Evolutionary conservation across 2,329 filamentous ascomycete species (phyloP).

Genomic region (Endoconidiophora laricicola): DNA sequence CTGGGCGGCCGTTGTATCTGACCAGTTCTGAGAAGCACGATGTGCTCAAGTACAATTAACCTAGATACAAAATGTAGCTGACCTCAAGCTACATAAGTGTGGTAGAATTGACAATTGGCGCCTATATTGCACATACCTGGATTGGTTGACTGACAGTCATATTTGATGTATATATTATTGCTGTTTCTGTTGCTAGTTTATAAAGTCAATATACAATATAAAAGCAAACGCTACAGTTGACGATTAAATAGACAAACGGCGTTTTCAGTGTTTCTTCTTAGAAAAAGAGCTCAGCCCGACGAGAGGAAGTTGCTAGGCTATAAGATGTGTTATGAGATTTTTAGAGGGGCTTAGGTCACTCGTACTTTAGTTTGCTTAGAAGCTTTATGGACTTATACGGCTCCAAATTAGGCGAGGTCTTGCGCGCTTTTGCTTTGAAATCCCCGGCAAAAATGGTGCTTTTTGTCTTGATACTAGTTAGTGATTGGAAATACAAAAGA

Average conservation of each 20-base stretch:
- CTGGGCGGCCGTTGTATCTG: too few species aligned
- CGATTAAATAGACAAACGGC: background rate
- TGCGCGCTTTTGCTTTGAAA: slow-evolving; percentile 22
- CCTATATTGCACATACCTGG: slow-evolving; percentile 13
- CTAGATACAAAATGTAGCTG: too few species aligned
- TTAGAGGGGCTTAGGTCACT: background rate
- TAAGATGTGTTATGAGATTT: too few species aligned
- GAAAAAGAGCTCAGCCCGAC: too few species aligned
- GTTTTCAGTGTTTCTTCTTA: background rate
- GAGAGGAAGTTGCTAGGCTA: too few species aligned
- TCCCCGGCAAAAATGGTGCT: slow-evolving; percentile 12
- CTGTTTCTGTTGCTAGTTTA: background rate
- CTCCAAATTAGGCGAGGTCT: background rate
- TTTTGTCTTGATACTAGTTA: too few species aligned
- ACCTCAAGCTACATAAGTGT: too few species aligned
- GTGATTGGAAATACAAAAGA: too few species aligned
- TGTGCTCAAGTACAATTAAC: too few species aligned
- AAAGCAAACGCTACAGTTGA: background rate
- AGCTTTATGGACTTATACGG: background rate
- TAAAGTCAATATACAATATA: background rate
- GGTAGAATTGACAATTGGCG: too few species aligned
- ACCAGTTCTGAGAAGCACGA: too few species aligned
- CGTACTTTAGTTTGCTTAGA: background rate
- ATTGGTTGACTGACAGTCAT: slow-evolving; percentile 17
- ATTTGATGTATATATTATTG: slow-evolving; percentile 2